These are phyloP conservation scores for Claviceps digitariae DNA, from an alignment of 2,329 filamentous ascomycete genomes.

Conservation along the genomic window DNA sequence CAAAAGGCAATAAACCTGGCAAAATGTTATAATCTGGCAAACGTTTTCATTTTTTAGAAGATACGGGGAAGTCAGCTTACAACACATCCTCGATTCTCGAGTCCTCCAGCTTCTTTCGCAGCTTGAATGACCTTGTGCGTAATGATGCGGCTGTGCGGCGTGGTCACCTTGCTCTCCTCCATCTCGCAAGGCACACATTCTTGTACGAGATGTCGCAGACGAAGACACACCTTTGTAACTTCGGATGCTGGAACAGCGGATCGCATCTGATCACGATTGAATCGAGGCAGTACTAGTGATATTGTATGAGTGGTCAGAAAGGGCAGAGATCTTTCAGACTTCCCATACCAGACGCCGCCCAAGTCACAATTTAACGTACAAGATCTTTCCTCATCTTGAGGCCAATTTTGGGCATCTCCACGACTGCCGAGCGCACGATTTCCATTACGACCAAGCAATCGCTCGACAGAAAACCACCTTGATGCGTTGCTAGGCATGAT, in stretches of 20 bases:
- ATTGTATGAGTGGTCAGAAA: neutral
- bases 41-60: neutral
- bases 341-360: neutral
- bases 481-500: conserved; percentile 10
- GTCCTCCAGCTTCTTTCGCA: conserved; percentile 67
- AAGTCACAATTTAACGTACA: conserved; percentile 20
- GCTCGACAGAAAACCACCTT: conserved; percentile 19
- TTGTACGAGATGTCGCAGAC: conserved; percentile 82
- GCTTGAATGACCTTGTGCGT: conserved; percentile 67
- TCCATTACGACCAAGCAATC: conserved; percentile 15
- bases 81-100: conserved; percentile 63
- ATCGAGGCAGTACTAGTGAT: conserved; percentile 48
- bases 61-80: conserved; percentile 19
- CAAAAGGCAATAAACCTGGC: conserved; percentile 58
- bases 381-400: conserved; percentile 30
- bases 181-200: conserved; percentile 84
- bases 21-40: neutral
- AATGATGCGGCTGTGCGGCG: conserved; percentile 74
- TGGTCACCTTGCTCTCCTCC: conserved; percentile 59
- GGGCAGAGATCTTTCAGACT: neutral
- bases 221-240: conserved; percentile 80
- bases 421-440: conserved; percentile 9
- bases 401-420: conserved; percentile 18
- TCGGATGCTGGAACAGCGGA: conserved; percentile 62
- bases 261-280: conserved; percentile 42